A percentile compares a stretch with the other conserved stretches of the same genome.
phyloP scores from a whole-genome alignment of 2,329 filamentous ascomycete species.

The Pleurostoma richardsiae region DNA sequence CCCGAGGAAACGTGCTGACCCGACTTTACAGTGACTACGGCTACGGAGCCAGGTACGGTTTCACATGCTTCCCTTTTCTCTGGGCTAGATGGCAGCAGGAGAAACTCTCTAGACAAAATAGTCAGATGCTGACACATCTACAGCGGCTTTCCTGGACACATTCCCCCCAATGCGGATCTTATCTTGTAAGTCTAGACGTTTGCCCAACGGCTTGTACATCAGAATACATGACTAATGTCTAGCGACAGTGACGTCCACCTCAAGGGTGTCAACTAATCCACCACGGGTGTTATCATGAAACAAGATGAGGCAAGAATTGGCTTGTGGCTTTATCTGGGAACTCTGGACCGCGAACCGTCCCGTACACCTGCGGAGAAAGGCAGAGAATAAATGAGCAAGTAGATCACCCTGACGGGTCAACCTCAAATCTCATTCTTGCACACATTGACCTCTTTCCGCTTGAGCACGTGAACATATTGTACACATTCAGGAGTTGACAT shows the following conservation, averaged over 20 bases:
- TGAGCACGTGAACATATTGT: too few relatives aligned
- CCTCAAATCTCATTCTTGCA: too few relatives aligned
- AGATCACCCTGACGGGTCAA: too few relatives aligned
- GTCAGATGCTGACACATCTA: slow-evolving; percentile 14
- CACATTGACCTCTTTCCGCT: too few relatives aligned
- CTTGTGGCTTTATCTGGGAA: too few relatives aligned
- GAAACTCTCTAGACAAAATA: neutral
- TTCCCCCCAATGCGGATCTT: slow-evolving; percentile 69
- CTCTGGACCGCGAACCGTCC: too few relatives aligned
- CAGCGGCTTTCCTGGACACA: slow-evolving; percentile 74
- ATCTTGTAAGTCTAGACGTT: slow-evolving; percentile 68
- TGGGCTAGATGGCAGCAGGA: slow-evolving; percentile 1
- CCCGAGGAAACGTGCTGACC: neutral
- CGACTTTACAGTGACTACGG: slow-evolving; percentile 49
- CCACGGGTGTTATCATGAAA: neutral
- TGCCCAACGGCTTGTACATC: too few relatives aligned
- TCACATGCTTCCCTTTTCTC: neutral
- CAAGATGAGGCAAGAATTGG: neutral
- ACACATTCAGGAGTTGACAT: too few relatives aligned
- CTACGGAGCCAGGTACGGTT: slow-evolving; percentile 55
- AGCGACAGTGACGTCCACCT: slow-evolving; percentile 24
- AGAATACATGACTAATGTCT: slow-evolving; percentile 9
- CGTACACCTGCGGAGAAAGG: too few relatives aligned
- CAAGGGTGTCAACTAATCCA: slow-evolving; percentile 19
- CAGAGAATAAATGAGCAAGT: too few relatives aligned